phyloP scores from a whole-genome alignment of 495 filamentous ascomycete genomes.

The Terfezia boudieri region DNA sequence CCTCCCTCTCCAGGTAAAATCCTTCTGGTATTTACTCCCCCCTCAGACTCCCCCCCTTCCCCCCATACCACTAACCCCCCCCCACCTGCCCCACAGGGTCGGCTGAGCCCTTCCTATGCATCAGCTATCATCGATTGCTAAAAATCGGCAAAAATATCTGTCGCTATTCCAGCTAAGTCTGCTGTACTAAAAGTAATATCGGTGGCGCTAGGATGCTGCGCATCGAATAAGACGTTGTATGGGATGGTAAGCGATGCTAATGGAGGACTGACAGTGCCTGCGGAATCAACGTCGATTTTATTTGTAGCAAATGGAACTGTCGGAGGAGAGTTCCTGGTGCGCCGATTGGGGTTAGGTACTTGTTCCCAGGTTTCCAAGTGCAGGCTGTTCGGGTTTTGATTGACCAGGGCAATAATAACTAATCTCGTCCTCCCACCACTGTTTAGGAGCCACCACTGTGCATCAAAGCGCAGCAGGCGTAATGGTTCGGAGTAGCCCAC shows the following conservation, averaged over 20 bases:
- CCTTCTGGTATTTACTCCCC: too few species aligned
- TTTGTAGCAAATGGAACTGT: background rate
- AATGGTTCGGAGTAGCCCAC: background rate
- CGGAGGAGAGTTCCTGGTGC: background rate
- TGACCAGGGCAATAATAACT: background rate
- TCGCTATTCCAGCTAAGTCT: background rate
- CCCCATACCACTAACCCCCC: too few species aligned
- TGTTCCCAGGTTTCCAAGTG: background rate
- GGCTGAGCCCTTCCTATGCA: too few species aligned
- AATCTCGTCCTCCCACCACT: background rate
- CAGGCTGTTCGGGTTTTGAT: background rate
- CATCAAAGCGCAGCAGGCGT: background rate
- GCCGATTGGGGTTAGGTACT: background rate
- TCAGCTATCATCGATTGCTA: background rate
- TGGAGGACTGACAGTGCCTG: background rate
- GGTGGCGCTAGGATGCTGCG: background rate
- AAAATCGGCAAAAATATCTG: background rate
- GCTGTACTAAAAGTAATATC: background rate
- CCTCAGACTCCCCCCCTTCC: too few species aligned
- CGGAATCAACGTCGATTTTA: background rate
- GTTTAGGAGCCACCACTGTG: background rate
- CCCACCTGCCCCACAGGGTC: too few species aligned
- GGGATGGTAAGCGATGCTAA: background rate
- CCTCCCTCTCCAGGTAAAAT: too few species aligned
- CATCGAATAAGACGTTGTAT: background rate